A percentile compares a stretch with the other conserved stretches of the same genome.
Conservation (phyloP, 139 green algal genomes). For the Asterochloris sp. region DNA sequence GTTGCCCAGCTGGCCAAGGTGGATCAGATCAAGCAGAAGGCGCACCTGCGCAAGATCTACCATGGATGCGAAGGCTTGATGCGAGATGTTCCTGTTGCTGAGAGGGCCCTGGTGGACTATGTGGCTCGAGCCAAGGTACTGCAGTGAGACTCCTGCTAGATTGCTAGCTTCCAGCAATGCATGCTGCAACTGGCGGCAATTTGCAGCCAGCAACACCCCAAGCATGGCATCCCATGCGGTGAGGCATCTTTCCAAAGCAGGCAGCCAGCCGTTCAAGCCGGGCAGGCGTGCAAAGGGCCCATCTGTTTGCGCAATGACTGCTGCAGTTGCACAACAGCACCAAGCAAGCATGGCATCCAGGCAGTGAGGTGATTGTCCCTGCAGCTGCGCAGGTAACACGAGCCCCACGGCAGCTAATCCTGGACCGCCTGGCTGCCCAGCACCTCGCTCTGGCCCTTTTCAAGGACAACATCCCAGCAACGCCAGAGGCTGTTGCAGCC, state of each 20-base stretch:
- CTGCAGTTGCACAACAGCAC: background rate
- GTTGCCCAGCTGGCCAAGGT: too few relatives aligned
- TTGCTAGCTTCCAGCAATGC: background rate
- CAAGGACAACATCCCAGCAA: background rate
- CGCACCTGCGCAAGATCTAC: too few relatives aligned
- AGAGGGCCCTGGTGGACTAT: too few relatives aligned
- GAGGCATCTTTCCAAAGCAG: background rate
- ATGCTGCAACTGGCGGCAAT: background rate
- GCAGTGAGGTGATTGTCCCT: background rate
- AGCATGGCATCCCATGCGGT: background rate
- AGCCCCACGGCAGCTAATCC: background rate
- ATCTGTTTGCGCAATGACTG: background rate
- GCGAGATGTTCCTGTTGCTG: too few relatives aligned
- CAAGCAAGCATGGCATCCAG: background rate
- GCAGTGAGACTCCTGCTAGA: too few relatives aligned
- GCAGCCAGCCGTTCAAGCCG: too few relatives aligned
- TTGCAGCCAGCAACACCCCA: background rate
- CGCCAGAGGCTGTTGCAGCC: background rate
- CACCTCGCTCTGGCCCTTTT: slow-evolving; percentile 3
- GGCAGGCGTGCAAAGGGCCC: background rate
- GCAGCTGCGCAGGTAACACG: slow-evolving; percentile 8
- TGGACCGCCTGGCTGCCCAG: slow-evolving; percentile 5
- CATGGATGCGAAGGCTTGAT: too few relatives aligned
- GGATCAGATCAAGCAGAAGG: too few relatives aligned
- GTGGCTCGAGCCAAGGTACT: too few relatives aligned